Evolutionary conservation across 140 eudicot species (phyloP), one percentile per base, ranked within the genome.

Genomic region (Ambrosia hybrid): DNA sequence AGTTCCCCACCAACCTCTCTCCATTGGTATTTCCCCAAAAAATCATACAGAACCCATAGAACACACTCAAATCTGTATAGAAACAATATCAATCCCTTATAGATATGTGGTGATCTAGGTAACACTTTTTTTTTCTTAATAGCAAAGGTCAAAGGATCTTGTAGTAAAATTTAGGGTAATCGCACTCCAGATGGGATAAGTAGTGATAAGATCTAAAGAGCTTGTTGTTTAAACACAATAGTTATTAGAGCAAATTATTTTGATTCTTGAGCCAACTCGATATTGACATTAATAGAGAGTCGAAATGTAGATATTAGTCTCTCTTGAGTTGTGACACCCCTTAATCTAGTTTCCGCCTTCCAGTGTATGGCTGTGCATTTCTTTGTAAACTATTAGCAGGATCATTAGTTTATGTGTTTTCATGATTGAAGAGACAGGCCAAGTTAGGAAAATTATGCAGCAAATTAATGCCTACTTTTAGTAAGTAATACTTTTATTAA

Each of bases 131-230:
- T 52, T 30, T 30, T 37, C 13, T 62, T 7, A 62, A 62, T 62
- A 26, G 48, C 65, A 62, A 52, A 34, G 15, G 10, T n/a, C 49
- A 51, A 37, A 37, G 14, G 74, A 53, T 52, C 15, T 33, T 45
- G 14, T 34, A 14, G 52, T 62, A 34, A 33, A 68, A 6, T 11
- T 30, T 51, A 68, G 11, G 61, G 7, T 33, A 4, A 36, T 34
- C 64, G 37, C 74, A 62, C 15, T 53, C 51, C 51, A 34, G 34
- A 70, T 34, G 62, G 62, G 17, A 49, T n/a, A 13, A 34, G 49
- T 15, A 55, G 46, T 14, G 33, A 51, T 34, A 51, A 68, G 62
- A 68, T 68, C 63, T 15, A 33, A 12, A 38, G 36, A 36, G 52
- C 64, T 70, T 70, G 15, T 3, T n/a, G 9, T 46, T 21, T 65